Base-by-base conservation (phyloP, 352 stramenopile genomes). In the Phytophthora europaea region DNA sequence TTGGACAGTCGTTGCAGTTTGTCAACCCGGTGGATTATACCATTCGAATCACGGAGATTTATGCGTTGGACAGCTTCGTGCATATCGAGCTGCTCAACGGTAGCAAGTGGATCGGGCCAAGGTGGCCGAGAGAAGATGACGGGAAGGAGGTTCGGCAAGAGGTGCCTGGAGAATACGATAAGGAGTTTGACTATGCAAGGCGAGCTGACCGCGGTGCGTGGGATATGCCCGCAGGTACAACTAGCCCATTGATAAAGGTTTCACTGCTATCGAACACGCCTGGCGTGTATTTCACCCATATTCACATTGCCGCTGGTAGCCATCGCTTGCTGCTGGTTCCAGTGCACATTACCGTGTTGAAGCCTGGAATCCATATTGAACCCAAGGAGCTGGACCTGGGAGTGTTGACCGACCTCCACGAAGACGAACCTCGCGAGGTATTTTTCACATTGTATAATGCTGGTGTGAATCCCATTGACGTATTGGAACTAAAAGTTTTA, bases 21-120 rank as follows among this genome's bases (percentile, higher is more conserved):
- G 48, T 61, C 16, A 93, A 93, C 61, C 76, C 85, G 18, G 68
- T 58, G n/a, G 28, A 84, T 20, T 22, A 75, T 16, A 62, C 72
- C 7, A 61, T 93, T 51, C 81, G 77, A 33, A 70, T 93, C 22
- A 76, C 78, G 1, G 83, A 93, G 38, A 61, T 88, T 12, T 91
- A 81, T 22, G 68, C 79, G 15, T 52, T 80, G 12, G 78, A 91
- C 48, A 67, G 74, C 6, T 66, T 83, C 40, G 68, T 87, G 22
- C 47, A 80, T 28, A 38, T 91, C 1, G 54, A 74, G 15, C 12
- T 81, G 58, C 28, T 60, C 2, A 67, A 75, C 64, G 65, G 56
- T 16, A 73, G 59, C 40, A 38, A 68, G 4, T 78, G 70, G 70
- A 75, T 81, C 67, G 70, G 70, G 6, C 61, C 65, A 3, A 52